These are phyloP conservation scores for Xylariaceae sp. DNA, from an alignment of 2,329 filamentous ascomycete species.

Conservation along the genomic window DNA sequence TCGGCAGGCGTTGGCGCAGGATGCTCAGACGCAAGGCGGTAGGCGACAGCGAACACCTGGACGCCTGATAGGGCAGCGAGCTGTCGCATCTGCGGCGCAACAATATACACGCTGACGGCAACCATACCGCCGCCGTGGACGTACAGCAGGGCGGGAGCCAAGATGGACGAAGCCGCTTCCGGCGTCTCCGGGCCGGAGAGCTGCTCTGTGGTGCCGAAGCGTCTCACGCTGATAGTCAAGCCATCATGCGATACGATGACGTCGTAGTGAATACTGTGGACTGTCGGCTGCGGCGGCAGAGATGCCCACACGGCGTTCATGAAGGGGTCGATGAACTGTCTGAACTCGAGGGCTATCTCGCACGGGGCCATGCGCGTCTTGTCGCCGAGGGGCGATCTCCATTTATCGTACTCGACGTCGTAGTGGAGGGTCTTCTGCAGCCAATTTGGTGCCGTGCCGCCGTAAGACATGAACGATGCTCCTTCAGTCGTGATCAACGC, in stretches of 20 bases:
- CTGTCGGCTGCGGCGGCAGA: slow-evolving; percentile 13
- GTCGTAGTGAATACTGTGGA: slow-evolving; percentile 11
- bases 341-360: slow-evolving; percentile 14
- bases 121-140: slow-evolving; percentile 42
- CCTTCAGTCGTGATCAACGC: slow-evolving; percentile 3
- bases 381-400: slow-evolving; percentile 13
- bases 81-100: slow-evolving; percentile 21
- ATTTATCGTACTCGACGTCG: slow-evolving; percentile 18
- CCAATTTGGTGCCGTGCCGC: neutral
- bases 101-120: slow-evolving; percentile 26
- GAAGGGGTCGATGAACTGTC: slow-evolving; percentile 15
- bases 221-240: slow-evolving; percentile 12
- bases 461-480: neutral
- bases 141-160: slow-evolving; percentile 31
- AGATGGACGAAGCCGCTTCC: neutral
- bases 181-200: slow-evolving; percentile 3
- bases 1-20: slow-evolving; percentile 33
- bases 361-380: slow-evolving; percentile 13
- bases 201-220: slow-evolving; percentile 18
- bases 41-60: slow-evolving; percentile 37
- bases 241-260: slow-evolving; percentile 17
- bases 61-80: slow-evolving; percentile 30
- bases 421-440: slow-evolving; percentile 14
- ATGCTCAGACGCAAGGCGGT: slow-evolving; percentile 40
- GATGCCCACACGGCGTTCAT: slow-evolving; percentile 10